Percentiles rank a stretch among this genome's conserved stretches.
Evolutionary conservation across 768 basidiomycete species (phyloP).

Genomic region (Xerocomellus amylosporus): DNA sequence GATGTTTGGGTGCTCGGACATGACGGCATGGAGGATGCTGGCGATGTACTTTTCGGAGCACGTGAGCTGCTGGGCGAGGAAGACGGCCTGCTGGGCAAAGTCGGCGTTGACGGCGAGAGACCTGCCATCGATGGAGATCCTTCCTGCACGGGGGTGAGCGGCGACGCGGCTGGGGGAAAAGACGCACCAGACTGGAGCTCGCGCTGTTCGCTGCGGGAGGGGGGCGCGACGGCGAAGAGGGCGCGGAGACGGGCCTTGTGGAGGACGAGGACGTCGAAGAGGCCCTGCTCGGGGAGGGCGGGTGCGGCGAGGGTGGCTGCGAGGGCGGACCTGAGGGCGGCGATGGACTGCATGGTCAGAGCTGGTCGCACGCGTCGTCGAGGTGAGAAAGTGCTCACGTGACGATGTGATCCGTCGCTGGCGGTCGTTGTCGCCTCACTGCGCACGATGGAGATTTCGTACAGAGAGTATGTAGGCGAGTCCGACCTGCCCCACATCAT

Average conservation of each 20-base stretch:
- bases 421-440: not conserved
- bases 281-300: slow-evolving; percentile 62
- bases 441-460: slow-evolving; percentile 35
- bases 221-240: slow-evolving; percentile 63
- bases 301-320: slow-evolving; percentile 45
- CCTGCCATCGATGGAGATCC: slow-evolving; percentile 58
- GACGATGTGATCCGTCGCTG: too few species aligned
- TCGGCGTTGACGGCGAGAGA: slow-evolving; percentile 73
- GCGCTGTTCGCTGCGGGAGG: slow-evolving; percentile 61
- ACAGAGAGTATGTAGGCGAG: slow-evolving; percentile 75
- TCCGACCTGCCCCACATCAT: slow-evolving; percentile 80
- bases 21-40: slow-evolving; percentile 60
- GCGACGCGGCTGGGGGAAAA: slow-evolving; percentile 14
- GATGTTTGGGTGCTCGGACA: slow-evolving; percentile 63
- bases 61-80: slow-evolving; percentile 77
- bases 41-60: slow-evolving; percentile 83
- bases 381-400: too few species aligned
- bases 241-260: slow-evolving; percentile 61
- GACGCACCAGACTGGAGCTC: slow-evolving; percentile 59
- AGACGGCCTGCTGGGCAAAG: slow-evolving; percentile 72
- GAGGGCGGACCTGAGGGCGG: slow-evolving; percentile 53
- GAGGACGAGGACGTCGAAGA: slow-evolving; percentile 71
- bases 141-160: slow-evolving; percentile 48
- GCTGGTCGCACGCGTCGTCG: too few species aligned
- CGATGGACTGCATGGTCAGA: slow-evolving; percentile 47